Evolutionary conservation across 2,329 filamentous ascomycete genomes (phyloP), one percentile per base, ranked within the genome.

Genomic region (Xylariaceae sp.): DNA sequence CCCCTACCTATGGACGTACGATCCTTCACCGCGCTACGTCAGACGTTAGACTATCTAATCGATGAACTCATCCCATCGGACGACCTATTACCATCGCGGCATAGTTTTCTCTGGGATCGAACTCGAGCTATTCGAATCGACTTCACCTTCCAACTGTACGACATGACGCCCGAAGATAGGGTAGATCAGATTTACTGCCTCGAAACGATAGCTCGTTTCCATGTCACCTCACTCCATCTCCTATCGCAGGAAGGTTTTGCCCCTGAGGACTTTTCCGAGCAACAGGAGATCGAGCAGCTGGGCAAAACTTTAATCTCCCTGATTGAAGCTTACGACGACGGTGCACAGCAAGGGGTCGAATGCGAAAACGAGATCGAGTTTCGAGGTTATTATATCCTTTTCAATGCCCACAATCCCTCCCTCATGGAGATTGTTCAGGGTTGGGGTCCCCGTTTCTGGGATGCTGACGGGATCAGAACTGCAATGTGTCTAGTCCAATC

Each of bases 1-100:
- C 85, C 86, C 12, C 71, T 89, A 32, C 87, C 87, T 2, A 87
- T 85, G 78, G 87, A 89, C 63, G 85, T 89, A 18, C 80, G 86
- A 53, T 87, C 86, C 2, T 78, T 85, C 7, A 71, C 78, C 10
- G 78, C 84, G 3, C 77, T 89, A 32, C 79, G 80, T 61, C 77
- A 78, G 56, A 86, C 86, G 0, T 74, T 88, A 6, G 81, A 88
- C 66, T 89, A 89, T 62, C 74, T 89, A 2, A 76, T 89, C 45
- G 79, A 87, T 63, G 77, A 81, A 48, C 73, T 89, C 2, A 73
- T 89, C 44, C 76, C 75, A 41, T 73, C 78, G 4, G 82, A 87
- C 45, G 78, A 77, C 56, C 78, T 83, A 47, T 74, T 89, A 6
- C 77, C 82, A 0, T 64, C 72, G 3, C 73, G 83, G 43, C 86